phyloP scores from a whole-genome alignment of 1,284 basidiomycete species.

The Cystobasidiaceae sp. region DNA sequence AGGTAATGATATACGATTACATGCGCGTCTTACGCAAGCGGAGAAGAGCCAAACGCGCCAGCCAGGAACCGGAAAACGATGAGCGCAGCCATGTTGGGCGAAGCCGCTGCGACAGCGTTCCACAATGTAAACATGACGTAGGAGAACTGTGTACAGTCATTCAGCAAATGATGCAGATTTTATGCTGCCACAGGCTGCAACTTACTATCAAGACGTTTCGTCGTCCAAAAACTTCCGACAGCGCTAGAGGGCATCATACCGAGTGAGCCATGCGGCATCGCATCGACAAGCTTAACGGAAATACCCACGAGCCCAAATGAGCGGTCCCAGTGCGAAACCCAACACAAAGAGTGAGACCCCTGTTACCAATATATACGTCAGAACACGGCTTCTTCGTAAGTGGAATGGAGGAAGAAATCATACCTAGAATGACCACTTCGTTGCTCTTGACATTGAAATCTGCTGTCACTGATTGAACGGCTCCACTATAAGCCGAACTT shows the following conservation, averaged over 20 bases:
- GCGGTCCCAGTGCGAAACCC: conserved; percentile 35
- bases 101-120: conserved; percentile 61
- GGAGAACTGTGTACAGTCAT: conserved; percentile 43
- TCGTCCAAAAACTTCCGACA: conserved; percentile 60
- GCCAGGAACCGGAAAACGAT: conserved; percentile 58
- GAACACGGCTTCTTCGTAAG: neutral
- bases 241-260: too few species aligned
- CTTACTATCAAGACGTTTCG: conserved; percentile 56
- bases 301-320: conserved; percentile 31
- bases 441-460: conserved; percentile 35
- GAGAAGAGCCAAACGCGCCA: conserved; percentile 58
- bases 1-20: neutral
- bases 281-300: neutral
- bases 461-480: conserved; percentile 33
- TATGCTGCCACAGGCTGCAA: conserved; percentile 64
- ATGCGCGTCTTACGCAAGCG: conserved; percentile 50
- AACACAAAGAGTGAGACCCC: conserved; percentile 33
- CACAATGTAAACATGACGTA: conserved; percentile 58
- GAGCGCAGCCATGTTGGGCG: conserved; percentile 57
- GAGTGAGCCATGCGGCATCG: conserved; percentile 55
- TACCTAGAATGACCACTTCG: conserved; percentile 26
- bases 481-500: conserved; percentile 40
- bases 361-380: neutral
- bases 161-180: conserved; percentile 14
- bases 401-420: neutral